Base-by-base conservation (phyloP, 257 asterid species). In the Buddleja alternifolia region DNA sequence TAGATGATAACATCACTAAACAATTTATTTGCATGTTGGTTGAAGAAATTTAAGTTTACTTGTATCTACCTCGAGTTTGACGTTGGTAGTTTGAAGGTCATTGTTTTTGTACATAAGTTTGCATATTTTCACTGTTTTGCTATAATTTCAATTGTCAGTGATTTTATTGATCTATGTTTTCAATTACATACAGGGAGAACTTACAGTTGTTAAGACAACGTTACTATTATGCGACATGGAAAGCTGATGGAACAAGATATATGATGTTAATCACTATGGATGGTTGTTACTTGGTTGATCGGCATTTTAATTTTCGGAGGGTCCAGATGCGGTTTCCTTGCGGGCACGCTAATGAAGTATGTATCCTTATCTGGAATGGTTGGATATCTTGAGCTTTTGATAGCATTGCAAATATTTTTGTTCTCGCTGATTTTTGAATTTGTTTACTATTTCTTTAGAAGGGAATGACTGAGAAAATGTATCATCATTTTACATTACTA, bases 201-300 rank as follows among this genome's bases (percentile, higher is more conserved):
- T 83, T 94, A 66, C 97, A 89, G 73, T 72, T 91, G 74, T 80
- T 94, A 75, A 85, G 97, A 81, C 99, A 94, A 57, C 89, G 94
- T 0, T 94, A 94, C 78, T 94, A 94, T 83, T 94, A 88, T 72
- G 97, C 98, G 12, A 94, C 99, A 52, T 94, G 99, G 99, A 94
- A 94, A 77, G 99, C 99, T 78, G 98, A 94, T 80, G 99, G 99
- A 61, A 94, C 99, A 23, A 85, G 99, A 80, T 94, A 91, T 72
- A 91, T 94, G 98, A 94, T 94, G 99, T 85, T 94, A 62, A 91
- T 94, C 76, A 91, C 98, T 60, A 75, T 82, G 86, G 99, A 91
- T 72, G 99, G 99, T 32, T 94, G 99, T 71, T 94, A 91, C 84
- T 81, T 94, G 78, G 66, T 91, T 72, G 98, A 94, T 77, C 82